Evolutionary conservation across 805 yeast species (phyloP), one percentile per base, ranked within the genome.

Genomic region (Monosporozyma siamensis): DNA sequence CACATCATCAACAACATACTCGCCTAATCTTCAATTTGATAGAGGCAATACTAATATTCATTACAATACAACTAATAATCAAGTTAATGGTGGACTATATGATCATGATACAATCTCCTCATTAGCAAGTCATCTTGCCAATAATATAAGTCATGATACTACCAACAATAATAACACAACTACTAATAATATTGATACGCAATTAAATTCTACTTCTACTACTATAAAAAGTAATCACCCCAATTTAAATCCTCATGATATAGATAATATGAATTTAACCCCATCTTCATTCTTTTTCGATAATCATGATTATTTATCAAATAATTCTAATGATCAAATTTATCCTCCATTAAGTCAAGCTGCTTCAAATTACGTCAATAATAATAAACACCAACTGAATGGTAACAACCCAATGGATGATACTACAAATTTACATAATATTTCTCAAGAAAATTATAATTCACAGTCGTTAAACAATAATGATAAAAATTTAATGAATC

Each of bases 241-340:
- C 8, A 21, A 30, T 9, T 12, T 17, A 11, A 39, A 30, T 29
- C 14, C 9, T 34, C 24, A 30, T 17, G 38, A 23, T 5, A 23
- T 40, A 15, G 43, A 44, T 21, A 23, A 35, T 14, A 24, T 44
- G 7, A 31, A 24, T 8, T 14, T 44, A 21, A 22, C 40, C 4
- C 36, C 44, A 20, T 31, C 40, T 38, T 18, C 29, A 2, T 40
- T 40, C 25, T 44, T 44, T 24, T 40, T 44, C 12, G 42, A 40
- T 7, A 40, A 34, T 17, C 21, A 37, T 15, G 42, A 36, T 32
- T 31, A 29, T 18, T 25, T 40, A 25, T 12, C 20, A 9, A 38
- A 29, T 26, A 25, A 23, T 25, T 17, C 7, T 23, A 32, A 32
- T 32, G 20, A 29, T 29, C 32, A 29, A 15, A 7, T 29, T 7